phyloP scores from a whole-genome alignment of 75 land plant genomes.

The Azolla pinnata region DNA sequence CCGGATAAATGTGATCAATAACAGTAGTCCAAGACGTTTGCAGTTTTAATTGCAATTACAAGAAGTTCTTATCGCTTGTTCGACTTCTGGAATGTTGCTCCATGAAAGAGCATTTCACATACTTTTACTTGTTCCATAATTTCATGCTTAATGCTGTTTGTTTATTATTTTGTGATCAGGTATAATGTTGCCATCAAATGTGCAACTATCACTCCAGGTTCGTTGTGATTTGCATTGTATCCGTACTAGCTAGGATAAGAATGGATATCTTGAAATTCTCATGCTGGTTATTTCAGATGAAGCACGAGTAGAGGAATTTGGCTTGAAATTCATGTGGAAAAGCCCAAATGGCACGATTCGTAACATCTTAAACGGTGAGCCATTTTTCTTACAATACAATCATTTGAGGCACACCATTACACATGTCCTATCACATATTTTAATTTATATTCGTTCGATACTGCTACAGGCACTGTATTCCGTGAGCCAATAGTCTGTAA shows the following conservation, averaged over 20 bases:
- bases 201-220: constrained; percentile 88
- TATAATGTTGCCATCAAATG: constrained; percentile 84
- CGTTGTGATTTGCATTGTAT: constrained; percentile 6
- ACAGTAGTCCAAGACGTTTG: no score
- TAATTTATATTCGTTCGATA: background rate
- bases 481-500: constrained; percentile 67
- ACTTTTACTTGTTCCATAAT: no score
- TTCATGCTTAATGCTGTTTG: background rate
- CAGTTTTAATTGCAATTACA: no score
- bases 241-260: background rate
- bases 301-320: constrained; percentile 64
- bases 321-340: constrained; percentile 79
- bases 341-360: constrained; percentile 87
- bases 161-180: constrained; percentile 26
- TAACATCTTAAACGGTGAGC: constrained; percentile 67
- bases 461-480: constrained; percentile 59
- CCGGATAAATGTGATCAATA: no score
- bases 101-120: background rate
- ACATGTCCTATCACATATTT: background rate
- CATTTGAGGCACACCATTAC: background rate
- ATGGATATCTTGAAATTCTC: background rate
- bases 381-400: background rate
- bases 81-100: background rate
- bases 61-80: no score
- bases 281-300: constrained; percentile 45